A percentile compares a stretch with the other conserved stretches of the same genome.
Conservation (phyloP, 169 alveolate genomes). For the Cryptosporidium viatorum region DNA sequence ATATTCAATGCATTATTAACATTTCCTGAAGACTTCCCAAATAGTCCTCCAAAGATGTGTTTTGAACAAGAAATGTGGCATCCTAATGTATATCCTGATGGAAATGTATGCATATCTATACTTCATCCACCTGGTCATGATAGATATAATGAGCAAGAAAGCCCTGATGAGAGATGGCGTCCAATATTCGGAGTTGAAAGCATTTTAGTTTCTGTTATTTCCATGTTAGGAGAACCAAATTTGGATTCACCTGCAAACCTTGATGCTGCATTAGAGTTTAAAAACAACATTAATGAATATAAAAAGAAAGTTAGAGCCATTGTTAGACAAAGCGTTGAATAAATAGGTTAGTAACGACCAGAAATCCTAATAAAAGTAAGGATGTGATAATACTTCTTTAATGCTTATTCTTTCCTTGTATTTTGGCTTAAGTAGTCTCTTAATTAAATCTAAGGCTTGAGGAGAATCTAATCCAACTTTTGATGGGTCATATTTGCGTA, state of each 20-base stretch:
- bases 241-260: constrained; percentile 96
- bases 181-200: constrained; percentile 97
- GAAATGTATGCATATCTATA: constrained; percentile 97
- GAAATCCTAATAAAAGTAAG: constrained; percentile 26
- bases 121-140: constrained; percentile 97
- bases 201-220: constrained; percentile 93
- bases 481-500: constrained; percentile 45
- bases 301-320: constrained; percentile 89
- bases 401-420: constrained; percentile 49
- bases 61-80: constrained; percentile 98
- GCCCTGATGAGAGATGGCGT: constrained; percentile 98
- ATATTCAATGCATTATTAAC: constrained; percentile 93
- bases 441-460: constrained; percentile 19
- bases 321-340: constrained; percentile 80
- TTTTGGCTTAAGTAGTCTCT: constrained; percentile 28
- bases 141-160: constrained; percentile 93
- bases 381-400: constrained; percentile 48
- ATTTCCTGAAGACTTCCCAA: constrained; percentile 97
- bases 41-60: constrained; percentile 97
- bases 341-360: not conserved
- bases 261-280: constrained; percentile 93
- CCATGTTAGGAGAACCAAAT: constrained; percentile 97
- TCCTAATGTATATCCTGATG: constrained; percentile 95
- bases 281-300: constrained; percentile 87
- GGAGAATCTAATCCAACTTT: constrained; percentile 34